Base-by-base conservation (phyloP, 2,329 filamentous ascomycete species). In the Aspergillus tanneri region DNA sequence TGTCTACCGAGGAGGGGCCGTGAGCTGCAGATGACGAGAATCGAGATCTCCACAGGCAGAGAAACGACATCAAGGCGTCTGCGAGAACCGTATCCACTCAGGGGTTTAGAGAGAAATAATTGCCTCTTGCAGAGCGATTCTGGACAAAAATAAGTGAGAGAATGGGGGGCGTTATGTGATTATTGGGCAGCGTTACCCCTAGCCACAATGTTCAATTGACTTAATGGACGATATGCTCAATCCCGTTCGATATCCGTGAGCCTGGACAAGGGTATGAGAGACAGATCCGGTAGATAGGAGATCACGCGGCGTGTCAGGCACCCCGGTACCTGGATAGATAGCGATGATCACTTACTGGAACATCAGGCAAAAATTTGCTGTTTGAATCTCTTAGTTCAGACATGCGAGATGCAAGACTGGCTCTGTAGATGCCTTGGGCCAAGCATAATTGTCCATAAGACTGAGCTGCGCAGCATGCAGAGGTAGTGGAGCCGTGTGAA, bases 281-380 rank as follows among this genome's bases (percentile, higher is more conserved):
- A 24, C 49, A 49, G 34, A 39, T 46, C 24, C 18, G 28, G 22
- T 16, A 14, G 21, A 23, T 7, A n/a, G 21, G n/a, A 12, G 14
- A 24, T 30, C 19, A 27, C 24, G 30, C 10, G 27, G n/a, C 41
- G 25, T 36, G 30, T 22, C 18, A 22, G 16, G 18, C 5, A 19
- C 16, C 23, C 30, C 19, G 28, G 24, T 36, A 52, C 49, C 28
- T 49, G n/a, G 40, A 50, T 23, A 38, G 23, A 14, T 14, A 24
- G 24, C 32, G 22, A 16, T 22, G 9, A 30, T 45, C 21, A 7
- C 23, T 30, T 18, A 22, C 32, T 32, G 27, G 25, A 18, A 25
- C 24, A 19, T 22, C n/a, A 23, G 43, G 18, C 44, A 16, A 38
- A 27, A 8, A 28, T 22, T 37, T 37, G 30, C 32, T 32, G 39